Conservation (phyloP, 2,329 filamentous ascomycete genomes). For the Monascus ruber region DNA sequence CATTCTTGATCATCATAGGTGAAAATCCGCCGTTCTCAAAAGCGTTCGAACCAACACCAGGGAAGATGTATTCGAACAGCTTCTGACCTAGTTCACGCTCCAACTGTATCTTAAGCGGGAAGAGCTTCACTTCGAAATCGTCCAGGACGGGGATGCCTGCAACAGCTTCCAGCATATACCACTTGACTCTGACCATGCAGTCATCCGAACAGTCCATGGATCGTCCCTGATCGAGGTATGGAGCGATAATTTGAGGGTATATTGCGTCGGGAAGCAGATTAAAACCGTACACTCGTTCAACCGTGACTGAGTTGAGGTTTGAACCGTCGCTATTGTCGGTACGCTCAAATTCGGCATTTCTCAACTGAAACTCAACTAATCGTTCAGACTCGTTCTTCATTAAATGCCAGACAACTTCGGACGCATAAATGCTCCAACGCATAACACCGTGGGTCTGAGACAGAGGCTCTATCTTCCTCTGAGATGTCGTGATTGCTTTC, state of each 20-base stretch:
- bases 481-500: conserved; percentile 97
- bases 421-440: conserved; percentile 86
- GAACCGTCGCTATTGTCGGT: conserved; percentile 96
- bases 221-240: conserved; percentile 61
- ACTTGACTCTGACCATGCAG: conserved; percentile 88
- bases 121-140: conserved; percentile 87
- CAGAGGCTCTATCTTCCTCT: conserved; percentile 62
- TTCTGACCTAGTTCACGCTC: conserved; percentile 87
- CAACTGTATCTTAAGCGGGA: conserved; percentile 86
- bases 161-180: conserved; percentile 97
- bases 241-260: conserved; percentile 91
- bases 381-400: conserved; percentile 78
- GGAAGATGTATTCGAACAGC: conserved; percentile 96
- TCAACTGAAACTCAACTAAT: conserved; percentile 83
- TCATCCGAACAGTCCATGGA: conserved; percentile 47
- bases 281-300: conserved; percentile 76
- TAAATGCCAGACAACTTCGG: conserved; percentile 95
- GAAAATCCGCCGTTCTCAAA: conserved; percentile 40
- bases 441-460: conserved; percentile 67
- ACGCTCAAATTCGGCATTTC: conserved; percentile 82
- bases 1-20: conserved; percentile 41
- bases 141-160: conserved; percentile 96
- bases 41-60: conserved; percentile 54
- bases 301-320: conserved; percentile 82
- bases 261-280: conserved; percentile 84